Percentiles rank a stretch among this genome's conserved stretches.
These are phyloP conservation scores for Datura wrightii DNA, from an alignment of 257 asterid genomes.

Conservation along the genomic window DNA sequence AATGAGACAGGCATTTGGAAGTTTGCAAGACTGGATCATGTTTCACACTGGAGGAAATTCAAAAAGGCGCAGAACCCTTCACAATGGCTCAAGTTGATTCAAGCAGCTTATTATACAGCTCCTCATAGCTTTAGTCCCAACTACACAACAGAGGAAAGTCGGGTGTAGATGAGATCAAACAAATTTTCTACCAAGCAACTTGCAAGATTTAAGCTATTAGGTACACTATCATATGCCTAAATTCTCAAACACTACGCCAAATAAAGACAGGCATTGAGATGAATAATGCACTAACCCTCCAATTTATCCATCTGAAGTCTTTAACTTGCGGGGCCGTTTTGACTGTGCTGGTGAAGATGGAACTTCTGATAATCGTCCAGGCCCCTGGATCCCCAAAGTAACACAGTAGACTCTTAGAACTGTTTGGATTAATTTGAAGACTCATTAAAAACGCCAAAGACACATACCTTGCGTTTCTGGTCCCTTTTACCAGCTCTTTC, in stretches of 20 bases:
- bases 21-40: constrained; percentile 6
- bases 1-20: not conserved
- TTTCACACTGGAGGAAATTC: constrained; percentile 28
- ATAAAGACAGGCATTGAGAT: not conserved
- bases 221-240: not conserved
- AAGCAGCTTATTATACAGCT: constrained; percentile 13
- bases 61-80: not conserved
- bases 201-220: not conserved
- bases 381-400: constrained; percentile 56
- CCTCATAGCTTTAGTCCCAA: constrained; percentile 14
- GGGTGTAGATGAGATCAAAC: not conserved
- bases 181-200: not conserved
- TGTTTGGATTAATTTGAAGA: constrained; percentile 1
- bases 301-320: constrained; percentile 58
- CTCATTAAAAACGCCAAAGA: not conserved
- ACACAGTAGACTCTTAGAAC: constrained; percentile 4
- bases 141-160: not conserved
- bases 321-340: constrained; percentile 85
- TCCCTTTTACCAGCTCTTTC: constrained; percentile 80
- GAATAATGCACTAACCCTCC: constrained; percentile 26
- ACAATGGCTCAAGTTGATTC: constrained; percentile 10
- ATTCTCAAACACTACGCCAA: not conserved
- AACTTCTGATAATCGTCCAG: constrained; percentile 74
- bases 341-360: constrained; percentile 91
- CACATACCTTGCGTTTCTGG: constrained; percentile 84